phyloP scores from a whole-genome alignment of 2,329 filamentous ascomycete genomes.

The Pseudogymnoascus sp. region DNA sequence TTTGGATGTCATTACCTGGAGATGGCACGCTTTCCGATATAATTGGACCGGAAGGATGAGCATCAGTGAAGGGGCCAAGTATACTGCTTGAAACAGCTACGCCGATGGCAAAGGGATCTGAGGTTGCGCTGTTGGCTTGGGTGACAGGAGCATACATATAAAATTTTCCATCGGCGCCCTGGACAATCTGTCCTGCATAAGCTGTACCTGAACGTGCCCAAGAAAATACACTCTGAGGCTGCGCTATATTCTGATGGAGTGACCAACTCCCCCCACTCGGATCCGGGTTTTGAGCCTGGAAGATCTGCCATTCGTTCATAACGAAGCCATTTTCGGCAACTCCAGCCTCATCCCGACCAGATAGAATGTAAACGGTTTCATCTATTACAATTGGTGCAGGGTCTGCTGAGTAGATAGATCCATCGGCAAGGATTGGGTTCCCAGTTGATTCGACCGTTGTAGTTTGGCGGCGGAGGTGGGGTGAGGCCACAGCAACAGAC shows the following conservation, averaged over 20 bases:
- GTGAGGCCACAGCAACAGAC: background rate
- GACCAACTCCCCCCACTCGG: slow-evolving; percentile 30
- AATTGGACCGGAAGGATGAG: slow-evolving; percentile 30
- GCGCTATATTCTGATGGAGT: slow-evolving; percentile 26
- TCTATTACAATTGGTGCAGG: slow-evolving; percentile 33
- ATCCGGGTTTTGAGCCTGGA: slow-evolving; percentile 24
- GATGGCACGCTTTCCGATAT: slow-evolving; percentile 29
- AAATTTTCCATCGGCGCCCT: slow-evolving; percentile 28
- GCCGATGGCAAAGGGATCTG: slow-evolving; percentile 32
- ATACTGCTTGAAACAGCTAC: slow-evolving; percentile 31
- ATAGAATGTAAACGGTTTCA: slow-evolving; percentile 31
- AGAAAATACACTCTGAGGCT: slow-evolving; percentile 28
- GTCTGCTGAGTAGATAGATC: slow-evolving; percentile 32
- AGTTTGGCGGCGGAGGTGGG: slow-evolving; percentile 14
- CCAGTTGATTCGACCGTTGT: slow-evolving; percentile 26
- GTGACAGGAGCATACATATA: slow-evolving; percentile 33
- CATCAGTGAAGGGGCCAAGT: slow-evolving; percentile 30
- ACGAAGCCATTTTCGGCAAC: slow-evolving; percentile 26
- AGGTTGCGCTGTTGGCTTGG: slow-evolving; percentile 21
- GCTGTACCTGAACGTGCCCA: slow-evolving; percentile 30
- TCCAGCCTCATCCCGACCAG: slow-evolving; percentile 29
- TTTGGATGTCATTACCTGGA: slow-evolving; percentile 30
- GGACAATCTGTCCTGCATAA: slow-evolving; percentile 32
- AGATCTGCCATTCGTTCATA: slow-evolving; percentile 33
- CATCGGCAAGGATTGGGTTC: slow-evolving; percentile 32